A percentile compares a stretch with the other conserved stretches of the same genome.
These are phyloP conservation scores for Paracoccidioides lutzii DNA, from an alignment of 2,329 filamentous ascomycete species.

Conservation along the genomic window DNA sequence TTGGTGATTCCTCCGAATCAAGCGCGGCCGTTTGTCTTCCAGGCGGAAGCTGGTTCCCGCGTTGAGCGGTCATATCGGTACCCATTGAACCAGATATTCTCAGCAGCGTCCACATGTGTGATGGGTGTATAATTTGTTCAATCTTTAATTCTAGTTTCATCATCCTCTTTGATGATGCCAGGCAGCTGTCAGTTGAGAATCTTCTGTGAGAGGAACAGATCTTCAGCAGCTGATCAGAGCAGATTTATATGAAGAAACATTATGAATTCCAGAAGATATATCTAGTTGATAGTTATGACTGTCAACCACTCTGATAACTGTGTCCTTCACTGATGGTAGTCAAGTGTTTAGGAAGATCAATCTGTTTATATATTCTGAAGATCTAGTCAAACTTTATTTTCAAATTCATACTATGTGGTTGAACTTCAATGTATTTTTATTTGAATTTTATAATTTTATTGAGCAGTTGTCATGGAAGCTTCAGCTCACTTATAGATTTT, in stretches of 20 bases:
- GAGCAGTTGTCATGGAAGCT: neutral
- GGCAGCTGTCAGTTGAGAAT: too few species aligned
- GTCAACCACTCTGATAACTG: neutral
- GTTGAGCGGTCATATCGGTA: too few species aligned
- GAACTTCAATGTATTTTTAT: neutral
- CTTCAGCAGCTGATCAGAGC: neutral
- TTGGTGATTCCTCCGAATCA: too few species aligned
- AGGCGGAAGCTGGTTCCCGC: too few species aligned
- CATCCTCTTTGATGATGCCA: too few species aligned
- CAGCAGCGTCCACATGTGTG: too few species aligned
- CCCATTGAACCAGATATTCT: too few species aligned
- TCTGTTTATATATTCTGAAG: neutral
- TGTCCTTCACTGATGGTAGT: neutral
- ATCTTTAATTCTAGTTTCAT: too few species aligned
- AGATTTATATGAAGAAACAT: neutral
- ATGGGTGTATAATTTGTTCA: too few species aligned
- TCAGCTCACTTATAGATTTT: neutral
- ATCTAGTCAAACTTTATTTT: neutral
- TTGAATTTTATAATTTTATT: neutral
- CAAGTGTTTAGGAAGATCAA: neutral
- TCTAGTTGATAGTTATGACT: neutral
- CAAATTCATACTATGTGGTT: neutral
- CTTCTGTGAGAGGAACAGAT: too few species aligned
- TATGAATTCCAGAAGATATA: neutral
- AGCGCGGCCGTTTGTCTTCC: too few species aligned